Percentiles rank a stretch among this genome's conserved stretches.
Conservation (phyloP, 805 yeast species). For the Metschnikowia reukaufii region DNA sequence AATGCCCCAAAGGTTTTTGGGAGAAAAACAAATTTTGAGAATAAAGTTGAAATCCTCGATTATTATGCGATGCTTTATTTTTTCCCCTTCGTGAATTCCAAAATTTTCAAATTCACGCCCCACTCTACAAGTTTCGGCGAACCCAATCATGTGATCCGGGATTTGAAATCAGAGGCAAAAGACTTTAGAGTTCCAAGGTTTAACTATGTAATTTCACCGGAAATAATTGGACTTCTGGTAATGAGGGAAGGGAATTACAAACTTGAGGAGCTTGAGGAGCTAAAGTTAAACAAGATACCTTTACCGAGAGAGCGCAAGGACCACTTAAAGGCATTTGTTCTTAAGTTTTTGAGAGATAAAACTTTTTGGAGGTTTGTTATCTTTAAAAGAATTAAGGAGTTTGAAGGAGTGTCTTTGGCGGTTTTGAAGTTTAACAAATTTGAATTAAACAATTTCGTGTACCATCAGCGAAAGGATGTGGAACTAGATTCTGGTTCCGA, state of each 20-base stretch:
- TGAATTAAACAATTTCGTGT: slow-evolving; percentile 17
- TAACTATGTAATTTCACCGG: slow-evolving; percentile 9
- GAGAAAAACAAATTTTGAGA: slow-evolving; percentile 19
- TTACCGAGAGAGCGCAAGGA: slow-evolving; percentile 20
- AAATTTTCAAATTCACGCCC: slow-evolving; percentile 28
- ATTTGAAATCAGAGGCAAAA: slow-evolving; percentile 1
- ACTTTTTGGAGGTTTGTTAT: slow-evolving; percentile 11
- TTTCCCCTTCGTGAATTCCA: slow-evolving; percentile 29
- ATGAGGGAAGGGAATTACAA: slow-evolving; percentile 2
- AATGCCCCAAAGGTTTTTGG: slow-evolving; percentile 25
- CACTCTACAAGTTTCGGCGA: slow-evolving; percentile 29
- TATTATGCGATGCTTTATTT: slow-evolving; percentile 31
- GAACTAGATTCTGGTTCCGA: slow-evolving; percentile 1
- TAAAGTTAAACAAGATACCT: slow-evolving; percentile 2
- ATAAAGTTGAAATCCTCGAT: slow-evolving; percentile 26
- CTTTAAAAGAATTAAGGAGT: slow-evolving; percentile 14
- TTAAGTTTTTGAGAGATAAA: slow-evolving; percentile 15
- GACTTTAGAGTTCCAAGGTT: slow-evolving; percentile 10
- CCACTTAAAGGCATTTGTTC: slow-evolving; percentile 16
- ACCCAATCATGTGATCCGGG: slow-evolving; percentile 7
- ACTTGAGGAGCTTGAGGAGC: slow-evolving; percentile 2
- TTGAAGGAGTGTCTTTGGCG: slow-evolving; percentile 13
- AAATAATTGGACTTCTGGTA: slow-evolving; percentile 16
- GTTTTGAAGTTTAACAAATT: slow-evolving; percentile 18
- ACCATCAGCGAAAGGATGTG: slow-evolving; percentile 6